Percentiles rank a stretch among this genome's conserved stretches.
phyloP scores from a whole-genome alignment of 768 basidiomycete genomes.

The Phaeotremella skinneri region DNA sequence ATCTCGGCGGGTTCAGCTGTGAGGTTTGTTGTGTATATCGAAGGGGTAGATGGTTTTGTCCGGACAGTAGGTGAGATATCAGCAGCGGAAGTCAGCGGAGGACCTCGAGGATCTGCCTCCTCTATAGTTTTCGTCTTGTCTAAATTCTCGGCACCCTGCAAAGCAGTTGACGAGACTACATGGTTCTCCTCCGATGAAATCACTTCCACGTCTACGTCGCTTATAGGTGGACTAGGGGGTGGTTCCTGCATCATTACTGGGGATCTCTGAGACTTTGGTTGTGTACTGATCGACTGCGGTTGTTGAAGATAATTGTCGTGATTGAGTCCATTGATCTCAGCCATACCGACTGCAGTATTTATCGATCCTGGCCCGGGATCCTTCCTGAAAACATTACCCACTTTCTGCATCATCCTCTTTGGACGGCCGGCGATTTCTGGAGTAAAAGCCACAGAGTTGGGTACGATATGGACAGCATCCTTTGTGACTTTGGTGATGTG shows the following conservation, averaged over 20 bases:
- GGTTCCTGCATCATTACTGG: conserved; percentile 27
- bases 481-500: conserved; percentile 47
- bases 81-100: background rate
- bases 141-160: background rate
- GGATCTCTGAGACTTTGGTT: too few relatives aligned
- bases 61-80: background rate
- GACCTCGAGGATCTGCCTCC: conserved; percentile 1
- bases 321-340: background rate
- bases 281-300: conserved; percentile 4
- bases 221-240: conserved; percentile 49
- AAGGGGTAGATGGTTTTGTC: background rate
- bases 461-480: conserved; percentile 34
- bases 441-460: conserved; percentile 7
- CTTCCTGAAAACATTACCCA: conserved; percentile 30
- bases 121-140: conserved; percentile 1
- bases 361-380: conserved; percentile 5
- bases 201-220: conserved; percentile 27
- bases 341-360: background rate
- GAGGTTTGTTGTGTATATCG: conserved; percentile 15
- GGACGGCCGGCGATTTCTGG: conserved; percentile 3
- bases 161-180: background rate
- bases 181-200: background rate
- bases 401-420: conserved; percentile 27
- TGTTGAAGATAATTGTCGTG: conserved; percentile 3
- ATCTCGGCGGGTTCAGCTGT: conserved; percentile 24